phyloP scores from a whole-genome alignment of 176 grass and related monocot species.

The Eleusine indica region DNA sequence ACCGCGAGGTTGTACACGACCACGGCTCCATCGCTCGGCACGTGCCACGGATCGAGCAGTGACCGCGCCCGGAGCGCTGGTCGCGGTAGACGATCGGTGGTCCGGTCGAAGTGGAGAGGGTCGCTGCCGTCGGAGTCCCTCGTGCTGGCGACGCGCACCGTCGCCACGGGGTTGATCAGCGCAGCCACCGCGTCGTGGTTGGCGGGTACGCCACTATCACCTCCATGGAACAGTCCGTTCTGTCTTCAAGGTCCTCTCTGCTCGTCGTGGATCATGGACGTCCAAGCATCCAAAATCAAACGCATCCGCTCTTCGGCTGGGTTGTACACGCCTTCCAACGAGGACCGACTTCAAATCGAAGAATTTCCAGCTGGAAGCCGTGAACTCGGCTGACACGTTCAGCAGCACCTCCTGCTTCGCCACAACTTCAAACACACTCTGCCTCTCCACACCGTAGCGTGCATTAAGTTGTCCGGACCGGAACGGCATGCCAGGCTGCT shows the following conservation, averaged over 20 bases:
- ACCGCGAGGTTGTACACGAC: slow-evolving; percentile 44
- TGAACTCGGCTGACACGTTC: slow-evolving; percentile 48
- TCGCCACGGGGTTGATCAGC: slow-evolving; percentile 69
- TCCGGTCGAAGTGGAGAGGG: slow-evolving; percentile 51
- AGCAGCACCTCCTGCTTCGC: background rate
- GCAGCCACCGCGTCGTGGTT: slow-evolving; percentile 60
- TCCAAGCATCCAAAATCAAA: slow-evolving; percentile 78
- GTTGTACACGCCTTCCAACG: slow-evolving; percentile 84
- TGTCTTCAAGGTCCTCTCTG: slow-evolving; percentile 22
- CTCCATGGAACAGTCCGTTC: slow-evolving; percentile 82
- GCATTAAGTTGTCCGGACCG: background rate
- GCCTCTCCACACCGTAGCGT: too few species aligned
- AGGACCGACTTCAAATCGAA: background rate
- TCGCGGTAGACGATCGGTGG: slow-evolving; percentile 58
- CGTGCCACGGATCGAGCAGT: slow-evolving; percentile 68
- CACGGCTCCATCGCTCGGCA: slow-evolving; percentile 70
- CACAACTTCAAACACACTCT: too few species aligned
- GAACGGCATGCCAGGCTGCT: background rate
- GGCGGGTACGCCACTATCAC: slow-evolving; percentile 77
- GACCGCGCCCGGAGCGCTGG: slow-evolving; percentile 70
- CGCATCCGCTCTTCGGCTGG: slow-evolving; percentile 73
- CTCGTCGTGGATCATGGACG: slow-evolving; percentile 43
- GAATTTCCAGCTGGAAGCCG: background rate
- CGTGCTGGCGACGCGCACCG: slow-evolving; percentile 57
- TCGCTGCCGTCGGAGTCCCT: slow-evolving; percentile 44